Conservation (phyloP, 305 asterid genomes). For the Galium porrigens region DNA sequence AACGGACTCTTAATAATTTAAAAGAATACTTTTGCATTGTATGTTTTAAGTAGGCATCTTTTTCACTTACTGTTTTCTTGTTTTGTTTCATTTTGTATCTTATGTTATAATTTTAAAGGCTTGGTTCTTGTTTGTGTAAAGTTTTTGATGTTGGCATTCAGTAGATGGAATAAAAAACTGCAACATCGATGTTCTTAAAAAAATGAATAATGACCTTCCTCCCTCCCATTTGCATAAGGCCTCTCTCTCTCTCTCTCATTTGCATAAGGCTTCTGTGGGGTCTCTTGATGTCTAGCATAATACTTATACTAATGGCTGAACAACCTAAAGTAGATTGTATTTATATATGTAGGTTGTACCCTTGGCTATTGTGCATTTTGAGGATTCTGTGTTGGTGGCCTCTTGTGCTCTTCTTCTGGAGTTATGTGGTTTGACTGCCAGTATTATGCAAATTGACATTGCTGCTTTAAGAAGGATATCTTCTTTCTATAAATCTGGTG, state of each 20-base stretch:
- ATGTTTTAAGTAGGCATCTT: not conserved
- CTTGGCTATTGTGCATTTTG: slow-evolving; percentile 79
- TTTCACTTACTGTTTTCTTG: not conserved
- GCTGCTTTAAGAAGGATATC: slow-evolving; percentile 90
- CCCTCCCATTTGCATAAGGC: not conserved
- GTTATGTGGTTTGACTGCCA: slow-evolving; percentile 72
- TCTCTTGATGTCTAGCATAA: not conserved
- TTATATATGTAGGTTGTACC: slow-evolving; percentile 61
- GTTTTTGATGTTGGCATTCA: not conserved
- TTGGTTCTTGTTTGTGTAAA: not conserved
- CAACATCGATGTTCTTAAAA: not conserved
- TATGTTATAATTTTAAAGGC: not conserved
- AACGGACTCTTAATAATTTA: not conserved
- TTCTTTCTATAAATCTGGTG: slow-evolving; percentile 61
- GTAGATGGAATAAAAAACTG: not conserved
- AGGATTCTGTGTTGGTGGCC: slow-evolving; percentile 73
- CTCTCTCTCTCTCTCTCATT: not conserved
- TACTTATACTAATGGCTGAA: not conserved
- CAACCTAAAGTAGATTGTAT: not conserved
- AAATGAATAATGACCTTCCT: not conserved
- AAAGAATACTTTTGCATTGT: not conserved
- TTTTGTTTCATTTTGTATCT: not conserved
- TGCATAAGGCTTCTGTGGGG: not conserved
- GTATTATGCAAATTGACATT: slow-evolving; percentile 58
- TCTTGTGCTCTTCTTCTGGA: slow-evolving; percentile 85